These are phyloP conservation scores for Fusarium annulatum DNA, from an alignment of 2,329 filamentous ascomycete species.

Conservation along the genomic window DNA sequence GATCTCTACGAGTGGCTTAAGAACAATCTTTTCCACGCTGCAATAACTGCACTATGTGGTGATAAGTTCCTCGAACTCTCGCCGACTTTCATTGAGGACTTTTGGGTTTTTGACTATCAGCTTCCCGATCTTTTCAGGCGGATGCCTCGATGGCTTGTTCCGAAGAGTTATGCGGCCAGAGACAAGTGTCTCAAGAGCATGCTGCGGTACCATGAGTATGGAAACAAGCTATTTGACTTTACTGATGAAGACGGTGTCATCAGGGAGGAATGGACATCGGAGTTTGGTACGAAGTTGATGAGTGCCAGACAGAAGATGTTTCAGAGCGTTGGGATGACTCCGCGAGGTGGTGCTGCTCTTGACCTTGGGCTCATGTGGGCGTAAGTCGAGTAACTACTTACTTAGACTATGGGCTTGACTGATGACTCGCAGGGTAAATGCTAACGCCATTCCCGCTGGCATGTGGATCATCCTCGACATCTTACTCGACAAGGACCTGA, in stretches of 20 bases:
- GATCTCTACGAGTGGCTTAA: constrained; percentile 31
- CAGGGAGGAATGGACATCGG: constrained; percentile 35
- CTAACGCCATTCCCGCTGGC: constrained; percentile 38
- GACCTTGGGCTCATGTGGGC: constrained; percentile 41
- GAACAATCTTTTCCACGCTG: constrained; percentile 16
- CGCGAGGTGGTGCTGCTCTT: constrained; percentile 27
- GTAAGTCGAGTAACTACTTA: background rate
- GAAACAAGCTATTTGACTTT: constrained; percentile 8
- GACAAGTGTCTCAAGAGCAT: constrained; percentile 22
- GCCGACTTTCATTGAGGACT: constrained; percentile 22
- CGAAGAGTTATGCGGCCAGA: constrained; percentile 25
- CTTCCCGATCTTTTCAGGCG: constrained; percentile 32
- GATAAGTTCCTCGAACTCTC: constrained; percentile 29
- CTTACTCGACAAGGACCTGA: constrained; percentile 20
- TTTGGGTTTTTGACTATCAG: constrained; percentile 38
- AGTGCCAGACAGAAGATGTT: constrained; percentile 39
- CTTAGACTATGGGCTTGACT: accelerated
- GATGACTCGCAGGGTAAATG: background rate
- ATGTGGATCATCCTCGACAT: constrained; percentile 38
- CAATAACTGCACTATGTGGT: constrained; percentile 14
- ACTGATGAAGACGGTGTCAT: background rate
- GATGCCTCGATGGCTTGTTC: constrained; percentile 31
- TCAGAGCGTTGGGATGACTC: constrained; percentile 15
- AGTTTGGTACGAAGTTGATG: constrained; percentile 44
- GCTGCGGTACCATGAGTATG: constrained; percentile 26